Evolutionary conservation across 148 eudicot species (phyloP).

Genomic region (Rhododendron vialii): DNA sequence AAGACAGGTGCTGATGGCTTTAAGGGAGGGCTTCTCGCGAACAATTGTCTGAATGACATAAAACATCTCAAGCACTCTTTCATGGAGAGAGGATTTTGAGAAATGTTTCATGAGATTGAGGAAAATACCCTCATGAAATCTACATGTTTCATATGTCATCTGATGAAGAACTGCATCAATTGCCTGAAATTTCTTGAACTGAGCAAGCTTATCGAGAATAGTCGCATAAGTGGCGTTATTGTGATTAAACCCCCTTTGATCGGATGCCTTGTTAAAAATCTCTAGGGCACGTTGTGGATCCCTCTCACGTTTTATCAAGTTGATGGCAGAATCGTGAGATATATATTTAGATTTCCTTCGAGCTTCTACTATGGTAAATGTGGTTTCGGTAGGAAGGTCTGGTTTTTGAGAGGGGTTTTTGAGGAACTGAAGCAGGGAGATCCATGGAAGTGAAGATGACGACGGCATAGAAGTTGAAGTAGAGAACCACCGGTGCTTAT

Average conservation of each 20-base stretch:
- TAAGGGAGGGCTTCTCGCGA: conserved; percentile 70
- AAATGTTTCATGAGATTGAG: conserved; percentile 83
- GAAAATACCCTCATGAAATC: conserved; percentile 74
- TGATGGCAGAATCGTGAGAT: conserved; percentile 59
- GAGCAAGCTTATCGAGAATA: conserved; percentile 70
- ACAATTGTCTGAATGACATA: conserved; percentile 50
- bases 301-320: conserved; percentile 58
- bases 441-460: conserved; percentile 42
- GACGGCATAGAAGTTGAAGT: conserved; percentile 17
- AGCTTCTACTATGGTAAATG: background rate
- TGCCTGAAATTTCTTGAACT: conserved; percentile 53
- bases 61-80: conserved; percentile 79
- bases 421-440: conserved; percentile 45
- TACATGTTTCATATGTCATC: conserved; percentile 84
- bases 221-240: conserved; percentile 70
- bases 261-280: conserved; percentile 65
- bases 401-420: conserved; percentile 16
- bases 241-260: conserved; percentile 80
- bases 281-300: conserved; percentile 76
- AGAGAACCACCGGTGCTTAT: conserved; percentile 18
- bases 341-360: conserved; percentile 45
- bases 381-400: conserved; percentile 35
- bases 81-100: conserved; percentile 57
- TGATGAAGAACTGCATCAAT: conserved; percentile 67
- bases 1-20: conserved; percentile 86